phyloP scores from a whole-genome alignment of 177 flowering plant genomes.

The Tripterygium wilfordii region DNA sequence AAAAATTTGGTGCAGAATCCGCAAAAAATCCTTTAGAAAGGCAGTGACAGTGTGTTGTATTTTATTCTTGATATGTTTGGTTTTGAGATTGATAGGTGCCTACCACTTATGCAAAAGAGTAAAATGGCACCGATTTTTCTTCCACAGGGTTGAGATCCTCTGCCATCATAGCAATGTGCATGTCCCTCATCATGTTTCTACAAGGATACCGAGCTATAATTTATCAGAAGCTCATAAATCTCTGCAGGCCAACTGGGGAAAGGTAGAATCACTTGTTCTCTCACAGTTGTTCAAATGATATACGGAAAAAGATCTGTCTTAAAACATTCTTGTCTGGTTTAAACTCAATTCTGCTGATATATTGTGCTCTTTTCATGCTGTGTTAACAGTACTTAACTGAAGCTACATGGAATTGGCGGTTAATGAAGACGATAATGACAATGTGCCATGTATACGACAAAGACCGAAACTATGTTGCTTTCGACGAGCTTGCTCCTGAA shows the following conservation, averaged over 20 bases:
- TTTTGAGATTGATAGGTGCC: too few species aligned
- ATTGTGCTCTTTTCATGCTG: too few species aligned
- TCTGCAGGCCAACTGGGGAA: constrained; percentile 60
- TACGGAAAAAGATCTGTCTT: too few species aligned
- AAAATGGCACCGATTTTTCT: too few species aligned
- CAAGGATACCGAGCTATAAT: constrained; percentile 91
- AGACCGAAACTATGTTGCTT: constrained; percentile 60
- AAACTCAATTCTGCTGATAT: too few species aligned
- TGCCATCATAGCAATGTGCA: constrained; percentile 90
- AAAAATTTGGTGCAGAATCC: background rate
- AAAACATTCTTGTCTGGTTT: too few species aligned
- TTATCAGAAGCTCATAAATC: constrained; percentile 73
- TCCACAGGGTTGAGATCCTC: constrained; percentile 58
- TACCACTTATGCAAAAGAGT: too few species aligned
- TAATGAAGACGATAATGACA: constrained; percentile 95
- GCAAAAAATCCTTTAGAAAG: too few species aligned
- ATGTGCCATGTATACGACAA: constrained; percentile 71
- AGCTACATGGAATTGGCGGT: constrained; percentile 93
- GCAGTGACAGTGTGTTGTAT: too few species aligned
- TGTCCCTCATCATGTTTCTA: constrained; percentile 86
- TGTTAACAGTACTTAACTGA: constrained; percentile 70
- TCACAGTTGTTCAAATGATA: too few species aligned
- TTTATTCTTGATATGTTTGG: too few species aligned
- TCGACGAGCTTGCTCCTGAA: constrained; percentile 63
- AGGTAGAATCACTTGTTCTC: constrained; percentile 42